Base-by-base conservation (phyloP, 1,139 yeast species). In the Entelexis sorbosivorans region DNA sequence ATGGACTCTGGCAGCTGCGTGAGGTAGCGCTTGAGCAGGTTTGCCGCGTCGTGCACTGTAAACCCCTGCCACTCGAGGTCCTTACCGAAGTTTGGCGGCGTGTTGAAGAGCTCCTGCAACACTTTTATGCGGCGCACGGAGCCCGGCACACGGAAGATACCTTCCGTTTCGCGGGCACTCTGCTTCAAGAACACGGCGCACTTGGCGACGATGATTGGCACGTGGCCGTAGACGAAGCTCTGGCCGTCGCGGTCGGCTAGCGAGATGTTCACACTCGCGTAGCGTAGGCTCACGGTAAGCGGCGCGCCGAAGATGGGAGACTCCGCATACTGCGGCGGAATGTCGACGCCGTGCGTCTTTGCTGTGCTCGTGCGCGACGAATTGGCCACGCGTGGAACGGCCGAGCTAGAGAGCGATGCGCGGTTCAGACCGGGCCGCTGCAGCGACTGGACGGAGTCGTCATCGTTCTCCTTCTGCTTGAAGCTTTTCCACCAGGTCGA, bases 21-120 rank as follows among this genome's bases (percentile, higher is more conserved):
- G 57, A 93, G 74, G 64, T 78, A 91, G 54, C 98, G 73, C 63
- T 97, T 74, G 54, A 91, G 75, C 34, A 91, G 74, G 29, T 94
- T 85, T 2, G 97, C 96, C 1, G 96, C 96, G 66, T 93, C 98
- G 68, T 93, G 98, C n/a, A 91, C 97, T 4, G 88, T 87, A 67
- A 80, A 91, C 0, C 94, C 93, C 51, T 84, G 87, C 98, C 98
- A 91, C 57, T 75, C 78, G 44, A 89, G 74, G 59, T 82, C 84
- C 54, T 87, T 78, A 24, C 98, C 99, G 64, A 81, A 93, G 55
- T 79, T 80, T 0, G 97, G 97, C 1, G 96, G 88, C 2, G 83
- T 71, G 55, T 89, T 86, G 69, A 91, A 91, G 9, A 82, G 74
- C 38, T 77, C 74, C 66, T 91, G 97, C 48, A 91, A 71, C 60